Conservation (phyloP, 1,284 basidiomycete species). For the Paramarasmius palmivorus region DNA sequence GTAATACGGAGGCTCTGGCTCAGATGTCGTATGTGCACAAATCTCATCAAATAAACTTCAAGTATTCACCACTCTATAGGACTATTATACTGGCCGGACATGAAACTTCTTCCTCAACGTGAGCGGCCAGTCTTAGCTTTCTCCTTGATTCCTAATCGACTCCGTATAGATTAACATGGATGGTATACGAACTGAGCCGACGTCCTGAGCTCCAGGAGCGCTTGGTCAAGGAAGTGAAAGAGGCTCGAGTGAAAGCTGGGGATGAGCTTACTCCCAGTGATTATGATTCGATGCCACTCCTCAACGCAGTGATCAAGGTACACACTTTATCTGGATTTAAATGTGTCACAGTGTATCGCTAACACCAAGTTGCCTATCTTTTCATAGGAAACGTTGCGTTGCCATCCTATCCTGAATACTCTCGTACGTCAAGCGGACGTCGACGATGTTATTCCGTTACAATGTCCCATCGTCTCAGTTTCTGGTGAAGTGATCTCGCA, state of each 20-base stretch:
- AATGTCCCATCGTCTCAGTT: conserved; percentile 12
- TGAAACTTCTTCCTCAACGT: background rate
- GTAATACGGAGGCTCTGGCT: background rate
- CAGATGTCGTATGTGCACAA: background rate
- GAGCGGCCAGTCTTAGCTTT: background rate
- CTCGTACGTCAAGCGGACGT: conserved; percentile 11
- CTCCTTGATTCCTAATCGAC: background rate
- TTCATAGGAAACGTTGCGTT: conserved; percentile 19
- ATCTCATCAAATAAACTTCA: too few species aligned
- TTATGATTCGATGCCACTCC: conserved; percentile 26
- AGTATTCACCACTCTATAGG: background rate
- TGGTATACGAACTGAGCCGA: conserved; percentile 19
- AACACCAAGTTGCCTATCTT: too few species aligned
- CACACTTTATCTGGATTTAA: background rate
- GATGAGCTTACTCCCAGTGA: conserved; percentile 25
- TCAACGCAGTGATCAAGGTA: conserved; percentile 24
- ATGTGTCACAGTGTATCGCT: too few species aligned
- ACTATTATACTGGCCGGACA: background rate
- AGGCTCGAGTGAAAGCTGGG: conserved; percentile 8
- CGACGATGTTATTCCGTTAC: conserved; percentile 22
- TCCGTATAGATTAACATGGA: background rate
- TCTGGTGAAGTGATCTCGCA: conserved; percentile 13
- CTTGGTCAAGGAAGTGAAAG: conserved; percentile 27
- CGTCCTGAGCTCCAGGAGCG: conserved; percentile 23
- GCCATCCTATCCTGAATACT: conserved; percentile 17